Evolutionary conservation across 106 monocot species (phyloP).

Genomic region (Cymbidium sinense): DNA sequence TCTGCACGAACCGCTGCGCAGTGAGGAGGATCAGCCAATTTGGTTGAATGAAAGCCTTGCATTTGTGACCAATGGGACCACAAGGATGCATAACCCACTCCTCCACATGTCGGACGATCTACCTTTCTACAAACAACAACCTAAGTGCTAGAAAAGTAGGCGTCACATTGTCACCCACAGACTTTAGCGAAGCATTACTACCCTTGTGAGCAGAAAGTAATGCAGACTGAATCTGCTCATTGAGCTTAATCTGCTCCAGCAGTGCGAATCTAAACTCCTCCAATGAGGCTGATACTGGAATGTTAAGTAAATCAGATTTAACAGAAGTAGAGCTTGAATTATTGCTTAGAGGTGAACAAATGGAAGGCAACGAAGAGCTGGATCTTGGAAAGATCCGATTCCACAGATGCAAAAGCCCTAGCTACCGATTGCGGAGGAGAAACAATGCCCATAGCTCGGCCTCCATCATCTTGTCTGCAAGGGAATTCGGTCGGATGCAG

Average conservation of each 20-base stretch:
- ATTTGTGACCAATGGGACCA: too few species aligned
- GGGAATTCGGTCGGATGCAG: too few species aligned
- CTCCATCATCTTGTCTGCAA: constrained; percentile 48
- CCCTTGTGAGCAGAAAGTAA: constrained; percentile 57
- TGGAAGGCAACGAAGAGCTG: too few species aligned
- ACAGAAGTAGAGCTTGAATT: constrained; percentile 11
- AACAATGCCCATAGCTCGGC: constrained; percentile 61
- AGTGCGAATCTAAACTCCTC: constrained; percentile 50
- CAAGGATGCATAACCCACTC: too few species aligned
- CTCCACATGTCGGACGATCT: too few species aligned
- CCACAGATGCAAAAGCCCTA: too few species aligned
- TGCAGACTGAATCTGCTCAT: constrained; percentile 55
- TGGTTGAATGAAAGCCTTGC: constrained; percentile 71
- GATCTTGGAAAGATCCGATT: too few species aligned
- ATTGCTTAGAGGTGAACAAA: constrained; percentile 3
- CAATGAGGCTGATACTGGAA: neutral
- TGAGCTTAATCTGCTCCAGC: constrained; percentile 69
- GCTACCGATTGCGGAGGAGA: constrained; percentile 65
- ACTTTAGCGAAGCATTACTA: constrained; percentile 17
- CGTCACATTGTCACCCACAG: constrained; percentile 11
- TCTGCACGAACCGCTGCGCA: constrained; percentile 91
- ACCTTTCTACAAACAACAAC: too few species aligned
- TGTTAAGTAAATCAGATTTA: neutral
- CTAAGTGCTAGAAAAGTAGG: too few species aligned
- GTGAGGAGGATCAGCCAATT: constrained; percentile 62